A percentile compares a stretch with the other conserved stretches of the same genome.
Conservation (phyloP, 1,139 yeast species). For the Pichia sp. region DNA sequence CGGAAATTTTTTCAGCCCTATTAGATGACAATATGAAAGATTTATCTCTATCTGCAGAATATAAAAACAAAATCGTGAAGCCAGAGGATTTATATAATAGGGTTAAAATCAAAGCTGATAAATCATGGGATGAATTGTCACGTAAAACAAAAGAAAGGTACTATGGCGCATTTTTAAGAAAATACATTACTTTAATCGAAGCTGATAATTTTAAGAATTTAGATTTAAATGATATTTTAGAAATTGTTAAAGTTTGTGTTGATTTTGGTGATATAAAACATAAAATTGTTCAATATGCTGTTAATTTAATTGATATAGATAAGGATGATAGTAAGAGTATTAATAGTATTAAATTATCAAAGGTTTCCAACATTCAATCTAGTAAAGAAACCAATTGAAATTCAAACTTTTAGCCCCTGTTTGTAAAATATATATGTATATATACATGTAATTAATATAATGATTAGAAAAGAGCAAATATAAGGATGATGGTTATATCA, state of each 20-base stretch:
- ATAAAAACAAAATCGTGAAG: slow-evolving; percentile 21
- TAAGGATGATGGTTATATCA: slow-evolving; percentile 15
- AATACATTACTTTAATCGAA: slow-evolving; percentile 20
- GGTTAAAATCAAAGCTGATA: slow-evolving; percentile 19
- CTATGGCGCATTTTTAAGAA: slow-evolving; percentile 26
- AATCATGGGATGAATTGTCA: slow-evolving; percentile 22
- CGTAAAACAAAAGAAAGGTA: slow-evolving; percentile 21
- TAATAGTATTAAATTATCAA: not conserved
- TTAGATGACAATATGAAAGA: slow-evolving; percentile 24
- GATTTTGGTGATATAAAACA: slow-evolving; percentile 17
- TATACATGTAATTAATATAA: not conserved
- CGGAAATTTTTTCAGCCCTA: slow-evolving; percentile 23
- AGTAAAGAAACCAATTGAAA: not conserved
- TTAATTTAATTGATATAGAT: slow-evolving; percentile 7
- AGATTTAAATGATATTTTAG: slow-evolving; percentile 16
- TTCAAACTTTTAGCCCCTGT: not conserved
- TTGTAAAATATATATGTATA: not conserved
- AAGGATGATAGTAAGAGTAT: not conserved
- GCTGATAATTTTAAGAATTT: slow-evolving; percentile 11
- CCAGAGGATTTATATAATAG: slow-evolving; percentile 25
- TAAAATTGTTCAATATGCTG: slow-evolving; percentile 17
- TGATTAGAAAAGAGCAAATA: not conserved
- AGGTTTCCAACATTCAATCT: not conserved
- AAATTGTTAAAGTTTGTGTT: slow-evolving; percentile 18
- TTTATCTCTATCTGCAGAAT: slow-evolving; percentile 25